These are phyloP conservation scores for Zychaea mexicana DNA, from an alignment of 371 early-diverging fungal species.

Conservation along the genomic window DNA sequence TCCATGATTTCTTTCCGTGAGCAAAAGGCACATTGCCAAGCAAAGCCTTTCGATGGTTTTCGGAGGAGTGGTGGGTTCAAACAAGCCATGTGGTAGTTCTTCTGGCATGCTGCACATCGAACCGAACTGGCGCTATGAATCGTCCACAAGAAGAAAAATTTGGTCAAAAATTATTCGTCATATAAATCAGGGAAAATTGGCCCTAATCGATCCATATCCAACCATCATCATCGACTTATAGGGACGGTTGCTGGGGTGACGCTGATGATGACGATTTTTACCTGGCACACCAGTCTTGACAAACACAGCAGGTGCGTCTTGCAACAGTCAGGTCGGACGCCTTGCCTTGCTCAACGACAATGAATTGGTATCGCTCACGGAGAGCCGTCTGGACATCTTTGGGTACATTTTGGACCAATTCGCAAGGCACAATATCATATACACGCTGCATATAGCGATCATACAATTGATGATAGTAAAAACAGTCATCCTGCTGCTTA, in stretches of 20 bases:
- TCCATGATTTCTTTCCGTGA: slow-evolving; percentile 30
- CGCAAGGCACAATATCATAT: slow-evolving; percentile 84
- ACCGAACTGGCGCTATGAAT: slow-evolving; percentile 51
- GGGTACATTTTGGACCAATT: slow-evolving; percentile 80
- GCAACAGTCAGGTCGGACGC: slow-evolving; percentile 73
- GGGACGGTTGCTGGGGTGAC: background rate
- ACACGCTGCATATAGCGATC: slow-evolving; percentile 88
- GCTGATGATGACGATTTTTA: slow-evolving; percentile 21
- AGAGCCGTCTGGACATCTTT: slow-evolving; percentile 69
- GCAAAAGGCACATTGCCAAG: slow-evolving; percentile 81
- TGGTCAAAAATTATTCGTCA: too few species aligned
- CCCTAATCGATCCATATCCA: too few species aligned
- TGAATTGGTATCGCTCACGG: slow-evolving; percentile 69
- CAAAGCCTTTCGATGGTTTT: slow-evolving; percentile 82
- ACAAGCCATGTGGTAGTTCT: slow-evolving; percentile 77
- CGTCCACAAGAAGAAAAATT: background rate
- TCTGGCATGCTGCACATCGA: slow-evolving; percentile 72
- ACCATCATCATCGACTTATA: too few species aligned
- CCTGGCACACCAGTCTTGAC: slow-evolving; percentile 79
- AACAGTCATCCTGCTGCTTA: slow-evolving; percentile 64
- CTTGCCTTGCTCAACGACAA: slow-evolving; percentile 83
- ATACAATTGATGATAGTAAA: slow-evolving; percentile 84
- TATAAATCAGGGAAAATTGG: too few species aligned
- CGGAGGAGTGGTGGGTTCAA: slow-evolving; percentile 72
- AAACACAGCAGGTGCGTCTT: slow-evolving; percentile 74